Conservation (phyloP, 2,329 filamentous ascomycete species). For the Xylariaceae sp. region DNA sequence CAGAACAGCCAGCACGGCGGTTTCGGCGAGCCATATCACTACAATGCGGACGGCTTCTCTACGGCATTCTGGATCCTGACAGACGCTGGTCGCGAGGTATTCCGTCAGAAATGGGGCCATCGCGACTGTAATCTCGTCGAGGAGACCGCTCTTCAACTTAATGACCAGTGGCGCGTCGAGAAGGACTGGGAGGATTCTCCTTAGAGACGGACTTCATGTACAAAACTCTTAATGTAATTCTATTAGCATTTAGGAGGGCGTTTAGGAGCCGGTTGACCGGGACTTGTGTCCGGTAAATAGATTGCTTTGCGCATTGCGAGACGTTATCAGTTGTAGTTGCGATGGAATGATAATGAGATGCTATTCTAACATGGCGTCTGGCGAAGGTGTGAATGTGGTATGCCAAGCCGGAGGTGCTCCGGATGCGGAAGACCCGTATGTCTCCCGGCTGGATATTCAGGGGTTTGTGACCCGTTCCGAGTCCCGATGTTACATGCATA, state of each 20-base stretch:
- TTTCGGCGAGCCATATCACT: conserved; percentile 48
- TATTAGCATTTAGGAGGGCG: background rate
- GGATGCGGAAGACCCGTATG: too few relatives aligned
- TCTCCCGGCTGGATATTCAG: too few relatives aligned
- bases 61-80: conserved; percentile 41
- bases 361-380: too few relatives aligned
- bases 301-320: background rate
- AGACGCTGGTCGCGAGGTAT: conserved; percentile 40
- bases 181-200: conserved; percentile 26
- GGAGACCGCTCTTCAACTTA: conserved; percentile 26
- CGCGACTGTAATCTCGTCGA: conserved; percentile 26
- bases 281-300: background rate
- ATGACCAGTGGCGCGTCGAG: conserved; percentile 30
- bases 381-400: too few relatives aligned
- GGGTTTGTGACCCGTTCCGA: too few relatives aligned
- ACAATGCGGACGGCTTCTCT: conserved; percentile 42
- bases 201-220: background rate
- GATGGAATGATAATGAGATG: too few relatives aligned
- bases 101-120: conserved; percentile 31
- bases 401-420: too few relatives aligned
- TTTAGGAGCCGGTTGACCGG: background rate
- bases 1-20: conserved; percentile 48
- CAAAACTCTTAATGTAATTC: background rate
- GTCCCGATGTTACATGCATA: too few relatives aligned
- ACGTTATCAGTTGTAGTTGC: too few relatives aligned